Evolutionary conservation across 1,139 yeast genomes (phyloP), one percentile per base, ranked within the genome.

Genomic region (Petasospora rhodanensis): DNA sequence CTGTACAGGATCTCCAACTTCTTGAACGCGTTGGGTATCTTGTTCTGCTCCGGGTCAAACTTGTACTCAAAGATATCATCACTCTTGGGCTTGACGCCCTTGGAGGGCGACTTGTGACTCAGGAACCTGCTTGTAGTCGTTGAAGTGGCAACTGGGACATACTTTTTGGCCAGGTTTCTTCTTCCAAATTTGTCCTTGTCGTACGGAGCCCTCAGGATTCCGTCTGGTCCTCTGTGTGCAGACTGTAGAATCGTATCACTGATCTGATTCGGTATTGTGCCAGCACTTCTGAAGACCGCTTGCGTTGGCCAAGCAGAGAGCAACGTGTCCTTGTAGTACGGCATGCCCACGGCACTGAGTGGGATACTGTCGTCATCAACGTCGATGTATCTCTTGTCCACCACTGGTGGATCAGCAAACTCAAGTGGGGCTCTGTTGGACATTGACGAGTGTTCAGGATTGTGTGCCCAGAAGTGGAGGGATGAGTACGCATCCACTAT

Each of bases 1-100:
- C 95, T 83, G 55, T 89, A 89, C 29, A 82, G 74, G 41, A 91
- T 84, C 41, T 82, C 84, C 35, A 86, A 64, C 49, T 78, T 76
- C 24, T 78, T 66, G 58, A 82, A 91, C 22, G 89, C 82, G 37
- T 79, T 79, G 0, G 96, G 95, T 29, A 70, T 59, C 27, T 56
- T 59, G 37, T 62, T 58, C 15, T 59, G 54, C 7, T 49, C 49
- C 4, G 21, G 6, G 2, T 35, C 39, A 7, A 35, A 45, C 26
- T 48, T 58, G 39, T 44, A 55, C 22, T 47, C 47, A 38, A 45
- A 52, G 17, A 37, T 45, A 40, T 46, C 31, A 40, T 46, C 30
- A 19, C 14, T 11, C 7, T 4, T 13, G 14, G 14, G 26, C 5
- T 20, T 3, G 16, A 31, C 29, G 40, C 22, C 41, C 14, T 49